Conservation (phyloP, 441 rosid genomes). For the Erysimum cheiri region DNA sequence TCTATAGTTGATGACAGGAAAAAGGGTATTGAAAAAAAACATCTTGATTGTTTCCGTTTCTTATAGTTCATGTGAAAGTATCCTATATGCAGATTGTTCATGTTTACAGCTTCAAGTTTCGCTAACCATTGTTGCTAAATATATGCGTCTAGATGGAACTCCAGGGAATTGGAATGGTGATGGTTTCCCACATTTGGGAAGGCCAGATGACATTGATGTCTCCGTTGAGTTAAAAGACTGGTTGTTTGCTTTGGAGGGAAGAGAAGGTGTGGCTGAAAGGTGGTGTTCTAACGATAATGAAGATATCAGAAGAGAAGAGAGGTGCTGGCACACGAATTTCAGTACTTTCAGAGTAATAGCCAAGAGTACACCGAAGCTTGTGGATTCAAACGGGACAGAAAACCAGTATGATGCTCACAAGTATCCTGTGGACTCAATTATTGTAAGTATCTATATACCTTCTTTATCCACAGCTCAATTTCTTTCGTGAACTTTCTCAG, state of each 20-base stretch:
- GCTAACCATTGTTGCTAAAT: conserved; percentile 38
- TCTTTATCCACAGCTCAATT: not conserved
- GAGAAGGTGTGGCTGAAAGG: conserved; percentile 66
- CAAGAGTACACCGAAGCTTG: conserved; percentile 58
- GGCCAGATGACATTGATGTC: conserved; percentile 88
- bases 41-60: conserved; percentile 18
- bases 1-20: conserved; percentile 59
- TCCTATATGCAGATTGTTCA: conserved; percentile 10
- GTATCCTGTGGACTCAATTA: conserved; percentile 76
- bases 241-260: conserved; percentile 97
- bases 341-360: conserved; percentile 70
- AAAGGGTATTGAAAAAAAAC: conserved; percentile 52
- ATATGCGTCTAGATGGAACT: conserved; percentile 51
- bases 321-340: conserved; percentile 92
- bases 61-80: conserved; percentile 11
- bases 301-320: conserved; percentile 70
- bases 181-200: conserved; percentile 62
- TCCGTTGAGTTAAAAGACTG: conserved; percentile 83
- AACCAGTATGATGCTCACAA: conserved; percentile 46
- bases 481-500: conserved; percentile 18
- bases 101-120: conserved; percentile 25
- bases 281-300: conserved; percentile 55
- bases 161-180: conserved; percentile 54
- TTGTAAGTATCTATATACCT: conserved; percentile 56
- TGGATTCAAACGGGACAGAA: conserved; percentile 49